Evolutionary conservation across 805 yeast species (phyloP).

Genomic region (Metschnikowia lunata): DNA sequence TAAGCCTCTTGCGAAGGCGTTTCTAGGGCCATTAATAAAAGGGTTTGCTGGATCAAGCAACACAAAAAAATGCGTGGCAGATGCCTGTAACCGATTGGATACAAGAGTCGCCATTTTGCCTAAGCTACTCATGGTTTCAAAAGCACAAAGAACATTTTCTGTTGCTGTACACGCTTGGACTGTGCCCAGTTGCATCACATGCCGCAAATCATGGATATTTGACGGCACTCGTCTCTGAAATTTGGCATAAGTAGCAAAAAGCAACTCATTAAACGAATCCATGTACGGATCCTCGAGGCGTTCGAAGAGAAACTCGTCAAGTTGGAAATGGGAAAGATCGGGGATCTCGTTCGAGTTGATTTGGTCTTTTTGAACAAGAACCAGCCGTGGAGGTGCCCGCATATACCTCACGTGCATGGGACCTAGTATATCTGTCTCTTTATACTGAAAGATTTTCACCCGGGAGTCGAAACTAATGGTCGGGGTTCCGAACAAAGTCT

Average conservation of each 20-base stretch:
- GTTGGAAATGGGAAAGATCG: neutral
- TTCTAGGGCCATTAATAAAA: neutral
- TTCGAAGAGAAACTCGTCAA: neutral
- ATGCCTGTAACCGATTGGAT: slow-evolving; percentile 11
- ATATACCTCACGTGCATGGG: neutral
- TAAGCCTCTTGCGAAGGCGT: neutral
- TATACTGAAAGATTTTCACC: neutral
- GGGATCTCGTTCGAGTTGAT: neutral
- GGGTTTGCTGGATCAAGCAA: slow-evolving; percentile 1
- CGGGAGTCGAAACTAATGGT: neutral
- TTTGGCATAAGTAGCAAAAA: neutral
- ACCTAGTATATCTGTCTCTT: neutral
- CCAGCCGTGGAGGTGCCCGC: neutral
- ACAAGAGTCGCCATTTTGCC: slow-evolving; percentile 7
- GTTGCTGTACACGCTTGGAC: slow-evolving; percentile 4
- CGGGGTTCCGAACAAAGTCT: neutral
- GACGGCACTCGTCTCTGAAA: neutral
- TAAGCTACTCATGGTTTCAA: slow-evolving; percentile 6
- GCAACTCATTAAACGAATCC: neutral
- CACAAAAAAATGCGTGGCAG: slow-evolving; percentile 6
- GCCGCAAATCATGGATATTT: neutral
- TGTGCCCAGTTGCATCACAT: slow-evolving; percentile 3
- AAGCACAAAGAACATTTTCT: slow-evolving; percentile 10
- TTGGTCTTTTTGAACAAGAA: neutral
- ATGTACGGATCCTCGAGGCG: neutral